Conservation (phyloP, 2,329 filamentous ascomycete genomes). For the Exophiala viscosa region DNA sequence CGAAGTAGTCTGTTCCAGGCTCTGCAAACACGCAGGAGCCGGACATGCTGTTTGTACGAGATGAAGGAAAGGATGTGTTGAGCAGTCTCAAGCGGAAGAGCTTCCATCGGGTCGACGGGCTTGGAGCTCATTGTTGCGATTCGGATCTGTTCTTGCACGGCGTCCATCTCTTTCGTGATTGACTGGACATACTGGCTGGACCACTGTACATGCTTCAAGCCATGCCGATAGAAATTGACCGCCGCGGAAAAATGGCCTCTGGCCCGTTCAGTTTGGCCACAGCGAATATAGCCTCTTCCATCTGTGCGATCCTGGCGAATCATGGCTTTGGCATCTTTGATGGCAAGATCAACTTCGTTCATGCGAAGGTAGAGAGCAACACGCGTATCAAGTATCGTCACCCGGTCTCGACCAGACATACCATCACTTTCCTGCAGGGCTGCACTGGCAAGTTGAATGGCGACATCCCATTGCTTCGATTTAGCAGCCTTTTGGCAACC, state of each 20-base stretch:
- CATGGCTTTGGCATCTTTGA: conserved; percentile 56
- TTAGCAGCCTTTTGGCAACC: conserved; percentile 5
- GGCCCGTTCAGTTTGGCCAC: conserved; percentile 45
- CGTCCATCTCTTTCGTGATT: conserved; percentile 13
- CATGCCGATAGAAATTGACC: conserved; percentile 55
- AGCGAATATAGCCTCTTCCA: conserved; percentile 57
- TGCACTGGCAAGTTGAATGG: conserved; percentile 5
- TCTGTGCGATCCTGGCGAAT: conserved; percentile 51
- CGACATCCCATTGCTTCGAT: conserved; percentile 11
- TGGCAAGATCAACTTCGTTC: conserved; percentile 47
- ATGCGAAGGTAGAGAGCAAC: conserved; percentile 44
- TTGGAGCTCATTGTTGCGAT: conserved; percentile 31
- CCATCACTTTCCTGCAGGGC: conserved; percentile 8
- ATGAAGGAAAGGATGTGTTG: conserved; percentile 51
- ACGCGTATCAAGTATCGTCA: conserved; percentile 38
- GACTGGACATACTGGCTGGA: conserved; percentile 28
- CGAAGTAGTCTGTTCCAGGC: conserved; percentile 53
- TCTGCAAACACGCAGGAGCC: conserved; percentile 53
- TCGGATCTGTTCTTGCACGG: conserved; percentile 46
- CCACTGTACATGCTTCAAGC: conserved; percentile 51
- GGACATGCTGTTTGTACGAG: conserved; percentile 50
- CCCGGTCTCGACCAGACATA: conserved; percentile 4
- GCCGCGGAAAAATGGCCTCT: conserved; percentile 53
- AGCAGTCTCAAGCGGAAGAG: conserved; percentile 54
- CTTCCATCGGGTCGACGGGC: conserved; percentile 47